These are phyloP conservation scores for Candida saitoana DNA, from an alignment of 805 yeast genomes.

Conservation along the genomic window DNA sequence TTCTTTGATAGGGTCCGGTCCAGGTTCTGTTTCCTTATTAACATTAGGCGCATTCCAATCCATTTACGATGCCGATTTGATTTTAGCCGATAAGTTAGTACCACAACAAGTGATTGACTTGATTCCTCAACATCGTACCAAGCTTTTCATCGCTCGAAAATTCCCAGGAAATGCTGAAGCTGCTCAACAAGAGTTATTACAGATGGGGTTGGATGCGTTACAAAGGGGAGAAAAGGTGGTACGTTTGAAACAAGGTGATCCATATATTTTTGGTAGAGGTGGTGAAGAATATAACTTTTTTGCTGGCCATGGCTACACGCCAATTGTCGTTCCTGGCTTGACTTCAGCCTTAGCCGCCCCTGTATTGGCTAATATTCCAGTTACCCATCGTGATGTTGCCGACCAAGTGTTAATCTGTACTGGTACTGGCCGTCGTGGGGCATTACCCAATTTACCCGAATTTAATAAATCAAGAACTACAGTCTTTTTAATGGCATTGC, in stretches of 20 bases:
- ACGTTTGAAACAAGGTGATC: constrained; percentile 93
- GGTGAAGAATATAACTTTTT: constrained; percentile 86
- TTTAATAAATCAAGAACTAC: constrained; percentile 73
- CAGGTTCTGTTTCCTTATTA: constrained; percentile 78
- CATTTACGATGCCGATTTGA: constrained; percentile 75
- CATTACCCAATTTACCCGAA: constrained; percentile 72
- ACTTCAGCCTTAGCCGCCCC: constrained; percentile 90
- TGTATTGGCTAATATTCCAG: constrained; percentile 75
- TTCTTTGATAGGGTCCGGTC: constrained; percentile 90
- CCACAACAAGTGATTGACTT: constrained; percentile 82
- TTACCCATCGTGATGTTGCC: constrained; percentile 87
- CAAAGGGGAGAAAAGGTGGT: constrained; percentile 72
- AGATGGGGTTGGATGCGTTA: constrained; percentile 65
- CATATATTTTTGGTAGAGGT: constrained; percentile 93
- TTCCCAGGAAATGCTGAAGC: constrained; percentile 96
- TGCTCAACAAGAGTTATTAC: constrained; percentile 81
- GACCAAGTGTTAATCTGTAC: constrained; percentile 93
- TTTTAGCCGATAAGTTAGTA: constrained; percentile 87
- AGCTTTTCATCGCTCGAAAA: constrained; percentile 81
- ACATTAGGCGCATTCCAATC: constrained; percentile 83
- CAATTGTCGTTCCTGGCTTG: constrained; percentile 79
- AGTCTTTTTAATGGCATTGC: constrained; percentile 85
- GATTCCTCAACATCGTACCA: constrained; percentile 67
- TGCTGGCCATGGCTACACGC: constrained; percentile 59
- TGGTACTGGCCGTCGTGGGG: constrained; percentile 89